Evolutionary conservation across 768 basidiomycete species (phyloP).

Genomic region (Serendipita sp.): DNA sequence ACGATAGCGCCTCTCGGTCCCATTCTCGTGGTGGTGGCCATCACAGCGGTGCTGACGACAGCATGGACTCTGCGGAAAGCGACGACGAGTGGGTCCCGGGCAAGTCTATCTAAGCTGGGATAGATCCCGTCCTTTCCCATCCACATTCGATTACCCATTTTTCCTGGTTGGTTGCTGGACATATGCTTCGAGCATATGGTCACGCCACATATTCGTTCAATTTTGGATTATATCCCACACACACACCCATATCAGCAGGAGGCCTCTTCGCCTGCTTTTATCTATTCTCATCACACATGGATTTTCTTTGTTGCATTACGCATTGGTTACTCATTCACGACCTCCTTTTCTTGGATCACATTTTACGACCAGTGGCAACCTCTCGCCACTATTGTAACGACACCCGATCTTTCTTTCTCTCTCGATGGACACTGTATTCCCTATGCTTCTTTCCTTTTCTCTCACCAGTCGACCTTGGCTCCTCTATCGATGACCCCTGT

Average conservation of each 20-base stretch:
- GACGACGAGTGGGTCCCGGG: constrained; percentile 6
- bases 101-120: constrained; percentile 1
- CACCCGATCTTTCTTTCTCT: not conserved
- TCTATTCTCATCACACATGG: not conserved
- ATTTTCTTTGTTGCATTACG: not conserved
- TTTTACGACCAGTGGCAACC: not conserved
- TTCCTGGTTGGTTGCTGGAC: not conserved
- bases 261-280: not conserved
- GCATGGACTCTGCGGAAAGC: not conserved
- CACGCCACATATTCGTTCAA: not conserved
- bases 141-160: not conserved
- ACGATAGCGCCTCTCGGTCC: not conserved
- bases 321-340: not conserved
- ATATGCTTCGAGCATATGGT: not conserved
- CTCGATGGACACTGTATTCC: not conserved
- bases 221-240: not conserved
- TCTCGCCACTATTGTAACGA: not conserved
- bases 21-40: not conserved
- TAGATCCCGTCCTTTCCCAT: no score
- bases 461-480: not conserved
- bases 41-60: not conserved
- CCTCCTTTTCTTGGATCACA: not conserved
- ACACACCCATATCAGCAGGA: not conserved
- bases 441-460: not conserved
- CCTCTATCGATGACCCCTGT: no score